phyloP scores from a whole-genome alignment of 495 filamentous ascomycete genomes.

The Tirmania nivea region DNA sequence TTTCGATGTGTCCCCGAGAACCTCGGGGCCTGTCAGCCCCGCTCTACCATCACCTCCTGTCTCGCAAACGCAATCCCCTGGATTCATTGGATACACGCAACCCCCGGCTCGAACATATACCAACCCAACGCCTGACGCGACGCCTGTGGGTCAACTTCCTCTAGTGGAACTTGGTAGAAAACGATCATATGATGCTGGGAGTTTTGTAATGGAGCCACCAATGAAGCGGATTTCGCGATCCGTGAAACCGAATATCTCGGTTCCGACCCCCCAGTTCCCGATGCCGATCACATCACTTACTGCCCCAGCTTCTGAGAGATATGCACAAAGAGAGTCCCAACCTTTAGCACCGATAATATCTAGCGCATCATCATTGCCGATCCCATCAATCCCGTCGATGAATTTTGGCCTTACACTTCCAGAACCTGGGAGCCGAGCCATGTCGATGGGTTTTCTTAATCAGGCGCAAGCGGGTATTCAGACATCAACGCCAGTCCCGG shows the following conservation, averaged over 20 bases:
- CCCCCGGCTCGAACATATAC: conserved; percentile 3
- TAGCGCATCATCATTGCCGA: conserved; percentile 8
- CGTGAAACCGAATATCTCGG: conserved; percentile 13
- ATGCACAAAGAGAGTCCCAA: background rate
- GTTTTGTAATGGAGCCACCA: conserved; percentile 17
- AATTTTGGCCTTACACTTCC: conserved; percentile 34
- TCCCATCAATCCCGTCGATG: conserved; percentile 30
- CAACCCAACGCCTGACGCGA: conserved; percentile 8
- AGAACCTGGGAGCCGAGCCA: conserved; percentile 29
- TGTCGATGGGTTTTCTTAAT: conserved; percentile 37
- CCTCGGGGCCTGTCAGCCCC: conserved; percentile 1
- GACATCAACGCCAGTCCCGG: conserved; percentile 27
- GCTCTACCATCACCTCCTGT: conserved; percentile 13
- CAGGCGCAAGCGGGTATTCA: conserved; percentile 3
- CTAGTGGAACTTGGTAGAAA: conserved; percentile 17
- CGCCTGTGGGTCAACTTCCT: conserved; percentile 11
- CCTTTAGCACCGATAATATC: background rate
- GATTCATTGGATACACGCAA: background rate
- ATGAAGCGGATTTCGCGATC: conserved; percentile 17
- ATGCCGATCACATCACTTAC: background rate
- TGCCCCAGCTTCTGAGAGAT: background rate
- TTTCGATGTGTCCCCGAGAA: conserved; percentile 10
- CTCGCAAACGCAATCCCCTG: conserved; percentile 8
- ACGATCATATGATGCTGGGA: conserved; percentile 10
- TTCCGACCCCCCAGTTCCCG: conserved; percentile 14